Evolutionary conservation across 2,329 filamentous ascomycete genomes (phyloP).

Genomic region (Monosporascus sp.): DNA sequence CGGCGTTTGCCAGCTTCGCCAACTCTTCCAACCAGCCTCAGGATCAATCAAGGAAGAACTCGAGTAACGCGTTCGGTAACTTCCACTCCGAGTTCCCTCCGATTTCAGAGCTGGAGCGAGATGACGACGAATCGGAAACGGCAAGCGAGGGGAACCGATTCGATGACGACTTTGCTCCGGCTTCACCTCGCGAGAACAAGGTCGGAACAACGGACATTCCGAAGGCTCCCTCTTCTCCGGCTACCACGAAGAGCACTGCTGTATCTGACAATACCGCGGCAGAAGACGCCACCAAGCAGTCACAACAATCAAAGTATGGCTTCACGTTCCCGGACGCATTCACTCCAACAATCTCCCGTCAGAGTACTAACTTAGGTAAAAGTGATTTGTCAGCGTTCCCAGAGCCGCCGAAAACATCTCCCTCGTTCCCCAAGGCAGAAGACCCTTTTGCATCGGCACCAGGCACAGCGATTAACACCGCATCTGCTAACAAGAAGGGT

Average conservation of each 20-base stretch:
- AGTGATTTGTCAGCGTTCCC: slow-evolving; percentile 24
- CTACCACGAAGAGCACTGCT: slow-evolving; percentile 23
- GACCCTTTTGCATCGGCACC: slow-evolving; percentile 32
- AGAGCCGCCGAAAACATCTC: slow-evolving; percentile 29
- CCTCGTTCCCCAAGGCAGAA: slow-evolving; percentile 26
- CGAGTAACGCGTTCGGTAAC: slow-evolving; percentile 40
- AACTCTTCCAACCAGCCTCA: slow-evolving; percentile 44
- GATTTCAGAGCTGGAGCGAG: slow-evolving; percentile 76
- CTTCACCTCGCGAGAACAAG: slow-evolving; percentile 39
- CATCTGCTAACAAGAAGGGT: slow-evolving; percentile 36
- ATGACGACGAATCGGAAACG: slow-evolving; percentile 81
- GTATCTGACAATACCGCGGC: slow-evolving; percentile 20
- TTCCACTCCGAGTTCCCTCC: slow-evolving; percentile 85
- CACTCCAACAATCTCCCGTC: not conserved
- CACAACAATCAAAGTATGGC: slow-evolving; percentile 25
- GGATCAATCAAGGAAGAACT: slow-evolving; percentile 35
- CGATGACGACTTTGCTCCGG: slow-evolving; percentile 83
- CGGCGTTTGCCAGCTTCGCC: slow-evolving; percentile 73
- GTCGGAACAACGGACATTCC: slow-evolving; percentile 19
- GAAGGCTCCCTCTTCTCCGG: slow-evolving; percentile 20
- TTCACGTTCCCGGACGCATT: slow-evolving; percentile 6
- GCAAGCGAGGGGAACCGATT: slow-evolving; percentile 78
- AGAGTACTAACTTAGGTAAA: slow-evolving; percentile 17
- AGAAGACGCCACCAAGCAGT: slow-evolving; percentile 10
- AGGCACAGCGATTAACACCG: slow-evolving; percentile 26